Percentiles rank a stretch among this genome's conserved stretches.
Evolutionary conservation across 345 rosid species (phyloP).

Genomic region (Eucalyptus paniculata): DNA sequence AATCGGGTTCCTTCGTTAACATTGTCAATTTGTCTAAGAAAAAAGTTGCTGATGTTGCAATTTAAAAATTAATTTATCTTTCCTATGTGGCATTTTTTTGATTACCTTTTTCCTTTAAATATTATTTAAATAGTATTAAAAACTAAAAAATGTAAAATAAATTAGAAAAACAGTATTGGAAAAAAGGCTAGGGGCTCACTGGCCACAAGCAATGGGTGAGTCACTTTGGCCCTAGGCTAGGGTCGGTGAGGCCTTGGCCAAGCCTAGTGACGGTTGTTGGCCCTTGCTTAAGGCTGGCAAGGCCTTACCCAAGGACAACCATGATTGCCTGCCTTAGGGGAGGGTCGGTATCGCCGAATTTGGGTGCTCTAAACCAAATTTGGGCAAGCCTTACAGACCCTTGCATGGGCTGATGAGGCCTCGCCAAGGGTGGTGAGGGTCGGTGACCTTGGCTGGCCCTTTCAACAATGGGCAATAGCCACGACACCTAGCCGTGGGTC

Average conservation of each 20-base stretch:
- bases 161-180: neutral
- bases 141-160: neutral
- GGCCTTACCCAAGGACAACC: neutral
- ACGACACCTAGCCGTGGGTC: too few relatives aligned
- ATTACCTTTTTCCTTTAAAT: too few relatives aligned
- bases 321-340: accelerated
- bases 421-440: neutral
- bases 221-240: too few relatives aligned
- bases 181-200: neutral
- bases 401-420: neutral
- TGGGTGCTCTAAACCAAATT: too few relatives aligned
- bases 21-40: neutral
- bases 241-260: neutral
- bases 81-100: too few relatives aligned
- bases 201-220: neutral
- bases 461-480: neutral
- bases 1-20: neutral
- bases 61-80: neutral
- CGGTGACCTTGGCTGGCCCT: neutral
- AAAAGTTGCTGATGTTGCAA: too few relatives aligned
- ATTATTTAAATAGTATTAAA: neutral
- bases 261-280: neutral
- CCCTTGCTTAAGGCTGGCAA: neutral
- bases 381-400: too few relatives aligned
- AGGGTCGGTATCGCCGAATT: accelerated